phyloP scores from a whole-genome alignment of 2,329 filamentous ascomycete genomes.

The Diaporthe sp. region DNA sequence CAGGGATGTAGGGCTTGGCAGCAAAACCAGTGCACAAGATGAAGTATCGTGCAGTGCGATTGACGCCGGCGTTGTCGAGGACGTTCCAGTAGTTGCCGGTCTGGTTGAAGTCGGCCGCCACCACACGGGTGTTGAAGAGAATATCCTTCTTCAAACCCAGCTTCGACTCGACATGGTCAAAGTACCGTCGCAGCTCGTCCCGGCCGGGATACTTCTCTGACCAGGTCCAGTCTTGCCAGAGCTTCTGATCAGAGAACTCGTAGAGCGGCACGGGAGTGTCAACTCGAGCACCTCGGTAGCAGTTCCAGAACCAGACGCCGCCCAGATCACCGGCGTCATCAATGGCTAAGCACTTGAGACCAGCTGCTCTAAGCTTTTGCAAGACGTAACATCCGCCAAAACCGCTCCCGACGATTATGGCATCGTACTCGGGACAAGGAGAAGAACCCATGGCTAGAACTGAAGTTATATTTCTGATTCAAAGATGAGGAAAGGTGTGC shows the following conservation, averaged over 20 bases:
- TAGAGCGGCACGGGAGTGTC: conserved; percentile 37
- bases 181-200: conserved; percentile 56
- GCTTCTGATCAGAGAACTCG: conserved; percentile 47
- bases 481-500: too few species aligned
- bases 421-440: too few species aligned
- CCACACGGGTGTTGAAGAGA: conserved; percentile 55
- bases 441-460: too few species aligned
- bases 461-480: too few species aligned
- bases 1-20: conserved; percentile 54
- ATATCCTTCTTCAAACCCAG: conserved; percentile 55
- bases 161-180: conserved; percentile 57
- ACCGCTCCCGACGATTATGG: too few species aligned
- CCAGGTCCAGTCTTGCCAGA: conserved; percentile 57
- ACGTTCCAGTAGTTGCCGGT: conserved; percentile 53
- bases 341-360: too few species aligned
- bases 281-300: conserved; percentile 50
- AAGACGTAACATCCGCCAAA: too few species aligned
- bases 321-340: neutral
- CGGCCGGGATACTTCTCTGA: conserved; percentile 49
- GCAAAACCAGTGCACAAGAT: conserved; percentile 57
- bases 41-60: conserved; percentile 53
- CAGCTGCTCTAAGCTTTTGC: too few species aligned
- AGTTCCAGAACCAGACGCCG: conserved; percentile 45
- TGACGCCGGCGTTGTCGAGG: conserved; percentile 50
- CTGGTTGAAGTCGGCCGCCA: conserved; percentile 51